Conservation (phyloP, 805 yeast genomes). For the Tetrapisispora namnaoensis region DNA sequence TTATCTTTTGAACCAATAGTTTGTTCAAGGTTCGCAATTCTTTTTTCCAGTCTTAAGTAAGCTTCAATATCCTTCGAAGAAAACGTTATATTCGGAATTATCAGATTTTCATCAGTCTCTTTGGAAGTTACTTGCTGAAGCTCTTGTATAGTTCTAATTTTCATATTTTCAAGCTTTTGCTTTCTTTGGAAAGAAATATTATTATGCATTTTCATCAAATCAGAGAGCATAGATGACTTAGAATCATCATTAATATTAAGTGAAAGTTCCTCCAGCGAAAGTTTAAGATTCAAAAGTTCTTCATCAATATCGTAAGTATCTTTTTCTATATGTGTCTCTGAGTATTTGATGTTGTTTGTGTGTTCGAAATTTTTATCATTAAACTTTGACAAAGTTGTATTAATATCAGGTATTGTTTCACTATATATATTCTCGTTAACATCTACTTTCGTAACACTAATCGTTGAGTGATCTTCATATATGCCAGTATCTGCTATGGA, state of each 20-base stretch:
- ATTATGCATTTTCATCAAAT: not conserved
- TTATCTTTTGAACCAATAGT: not conserved
- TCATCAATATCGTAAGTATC: not conserved
- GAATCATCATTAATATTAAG: not conserved
- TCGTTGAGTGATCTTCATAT: not conserved
- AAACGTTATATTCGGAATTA: not conserved
- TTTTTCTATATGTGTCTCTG: not conserved
- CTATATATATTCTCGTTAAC: not conserved
- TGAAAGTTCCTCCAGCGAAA: not conserved
- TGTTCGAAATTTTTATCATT: not conserved
- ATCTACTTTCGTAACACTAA: not conserved
- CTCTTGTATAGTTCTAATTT: not conserved
- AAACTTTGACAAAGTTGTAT: not conserved
- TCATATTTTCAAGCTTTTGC: not conserved
- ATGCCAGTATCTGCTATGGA: not conserved
- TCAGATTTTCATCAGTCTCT: not conserved
- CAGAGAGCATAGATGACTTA: not conserved
- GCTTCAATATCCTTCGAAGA: not conserved
- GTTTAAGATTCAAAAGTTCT: not conserved
- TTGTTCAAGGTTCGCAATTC: not conserved
- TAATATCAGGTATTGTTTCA: not conserved
- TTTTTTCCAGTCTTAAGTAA: not conserved
- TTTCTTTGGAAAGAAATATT: not conserved
- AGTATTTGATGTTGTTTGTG: not conserved
- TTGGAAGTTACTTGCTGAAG: too few species aligned